A percentile compares a stretch with the other conserved stretches of the same genome.
Evolutionary conservation across 352 stramenopile species (phyloP).

Genomic region (Aphanomyces euteiches): DNA sequence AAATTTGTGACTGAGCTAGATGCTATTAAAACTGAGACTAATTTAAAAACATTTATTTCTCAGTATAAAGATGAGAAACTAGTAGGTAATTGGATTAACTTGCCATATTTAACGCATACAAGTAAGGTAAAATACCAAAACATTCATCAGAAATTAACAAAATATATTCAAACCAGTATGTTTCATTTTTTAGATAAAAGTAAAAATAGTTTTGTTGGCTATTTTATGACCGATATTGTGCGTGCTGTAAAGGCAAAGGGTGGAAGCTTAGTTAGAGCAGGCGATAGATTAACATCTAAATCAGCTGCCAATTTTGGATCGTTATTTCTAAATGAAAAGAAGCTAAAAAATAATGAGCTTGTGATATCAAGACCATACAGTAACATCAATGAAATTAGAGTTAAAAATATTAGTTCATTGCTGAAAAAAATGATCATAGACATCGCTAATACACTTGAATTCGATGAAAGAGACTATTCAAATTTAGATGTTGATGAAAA

Average conservation of each 20-base stretch:
- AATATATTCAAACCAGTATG: conserved; percentile 16
- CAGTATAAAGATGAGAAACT: conserved; percentile 10
- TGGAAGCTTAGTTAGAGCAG: conserved; percentile 14
- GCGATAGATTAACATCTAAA: too few relatives aligned
- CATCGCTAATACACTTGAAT: conserved; percentile 8
- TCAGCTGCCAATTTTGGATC: too few relatives aligned
- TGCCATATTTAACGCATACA: conserved; percentile 18
- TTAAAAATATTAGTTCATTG: conserved; percentile 13
- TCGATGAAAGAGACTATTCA: conserved; percentile 15
- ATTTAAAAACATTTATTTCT: conserved; percentile 12
- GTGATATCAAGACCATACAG: conserved; percentile 18
- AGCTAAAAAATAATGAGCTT: conserved; percentile 19
- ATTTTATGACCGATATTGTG: conserved; percentile 12
- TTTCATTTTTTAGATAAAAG: conserved; percentile 21
- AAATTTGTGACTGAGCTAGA: conserved; percentile 12
- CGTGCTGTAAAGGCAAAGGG: conserved; percentile 3
- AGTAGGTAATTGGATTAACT: conserved; percentile 19
- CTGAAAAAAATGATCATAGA: conserved; percentile 19
- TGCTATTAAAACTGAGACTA: conserved; percentile 12
- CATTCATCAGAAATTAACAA: conserved; percentile 17
- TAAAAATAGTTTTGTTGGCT: conserved; percentile 16
- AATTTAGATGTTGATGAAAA: conserved; percentile 19
- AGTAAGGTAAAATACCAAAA: conserved; percentile 9
- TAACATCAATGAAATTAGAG: conserved; percentile 21
- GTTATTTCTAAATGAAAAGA: conserved; percentile 14